Evolutionary conservation across 192 early-diverging fungal species (phyloP), one percentile per base, ranked within the genome.

Genomic region (Coemansia asiatica): DNA sequence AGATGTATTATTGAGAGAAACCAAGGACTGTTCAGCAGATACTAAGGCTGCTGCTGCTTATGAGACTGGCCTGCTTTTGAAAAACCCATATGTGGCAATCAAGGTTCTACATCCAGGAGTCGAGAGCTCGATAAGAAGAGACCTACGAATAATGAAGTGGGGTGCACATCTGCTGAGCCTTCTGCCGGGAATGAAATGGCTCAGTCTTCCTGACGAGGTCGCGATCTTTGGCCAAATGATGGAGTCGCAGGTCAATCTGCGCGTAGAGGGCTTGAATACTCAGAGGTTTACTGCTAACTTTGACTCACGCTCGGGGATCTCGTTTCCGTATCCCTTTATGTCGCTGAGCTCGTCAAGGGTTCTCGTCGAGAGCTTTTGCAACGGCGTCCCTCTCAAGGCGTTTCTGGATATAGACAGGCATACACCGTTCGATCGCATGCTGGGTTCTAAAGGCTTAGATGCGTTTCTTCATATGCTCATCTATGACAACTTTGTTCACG

Each of bases 61-160:
- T 6, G 44, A 50, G 6, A 53, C 68, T 57, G 28, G 68, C 40
- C 46, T 73, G 49, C 60, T 74, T 26, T 56, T 75, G 21, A 74
- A 77, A 23, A 84, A 31, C 21, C 62, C 82, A 4, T 69, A 82
- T 0, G 88, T 92, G 13, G 95, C 94, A 0, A 86, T 98, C 63
- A 98, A 98, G 69, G 88, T 98, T 16, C 74, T 97, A 27, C 97
- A 97, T 68, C 97, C 97, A 6, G 79, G 85, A 12, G 94, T 90
- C 0, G 84, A 69, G 21, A 58, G 69, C 8, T 68, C 85, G 27
- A 90, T 98, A n/a, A 58, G 74, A 6, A 82, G 88, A 9, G 97
- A 98, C 69, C 74, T 98, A 66, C 84, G 82, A 21, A 94, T 97
- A 51, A 92, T 98, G 85, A 53, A 64, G 12, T 81, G 83, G 54